A percentile compares a stretch with the other conserved stretches of the same genome.
These are phyloP conservation scores for Cladosporium cucumerinum DNA, from an alignment of 2,329 filamentous ascomycete species.

Conservation along the genomic window DNA sequence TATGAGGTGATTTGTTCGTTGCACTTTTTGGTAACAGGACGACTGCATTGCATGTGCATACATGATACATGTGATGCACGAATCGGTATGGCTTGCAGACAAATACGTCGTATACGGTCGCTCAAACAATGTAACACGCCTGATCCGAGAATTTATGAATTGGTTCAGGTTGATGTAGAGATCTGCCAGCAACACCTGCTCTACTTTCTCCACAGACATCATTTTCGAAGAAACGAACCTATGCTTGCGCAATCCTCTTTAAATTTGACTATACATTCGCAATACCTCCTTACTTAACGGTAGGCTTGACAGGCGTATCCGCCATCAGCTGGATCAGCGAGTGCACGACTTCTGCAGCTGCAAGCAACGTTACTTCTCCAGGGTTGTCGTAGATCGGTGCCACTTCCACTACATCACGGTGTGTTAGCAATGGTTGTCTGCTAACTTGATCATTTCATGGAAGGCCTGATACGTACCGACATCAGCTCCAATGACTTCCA, in stretches of 20 bases:
- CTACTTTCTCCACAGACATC: not conserved
- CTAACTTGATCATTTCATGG: not conserved
- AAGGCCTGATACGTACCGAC: constrained; percentile 39
- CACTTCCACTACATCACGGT: constrained; percentile 50
- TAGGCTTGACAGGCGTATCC: constrained; percentile 35
- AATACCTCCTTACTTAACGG: not conserved
- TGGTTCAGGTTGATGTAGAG: not conserved
- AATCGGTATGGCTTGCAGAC: not conserved
- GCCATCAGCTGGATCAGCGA: constrained; percentile 51
- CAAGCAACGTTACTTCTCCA: constrained; percentile 56
- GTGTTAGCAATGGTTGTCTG: not conserved
- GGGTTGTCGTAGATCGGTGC: constrained; percentile 60
- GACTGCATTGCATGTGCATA: not conserved
- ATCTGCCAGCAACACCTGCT: not conserved
- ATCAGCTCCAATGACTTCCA: constrained; percentile 59
- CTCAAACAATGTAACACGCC: not conserved
- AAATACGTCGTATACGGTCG: not conserved
- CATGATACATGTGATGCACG: not conserved
- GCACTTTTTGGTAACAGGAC: not conserved
- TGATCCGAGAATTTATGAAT: not conserved
- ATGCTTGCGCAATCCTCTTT: not conserved
- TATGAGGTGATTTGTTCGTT: not conserved
- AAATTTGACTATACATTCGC: not conserved
- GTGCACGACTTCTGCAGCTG: constrained; percentile 54
- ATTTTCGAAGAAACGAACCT: not conserved